phyloP scores from a whole-genome alignment of 2,329 filamentous ascomycete species.

The Cyanodermella asteris region DNA sequence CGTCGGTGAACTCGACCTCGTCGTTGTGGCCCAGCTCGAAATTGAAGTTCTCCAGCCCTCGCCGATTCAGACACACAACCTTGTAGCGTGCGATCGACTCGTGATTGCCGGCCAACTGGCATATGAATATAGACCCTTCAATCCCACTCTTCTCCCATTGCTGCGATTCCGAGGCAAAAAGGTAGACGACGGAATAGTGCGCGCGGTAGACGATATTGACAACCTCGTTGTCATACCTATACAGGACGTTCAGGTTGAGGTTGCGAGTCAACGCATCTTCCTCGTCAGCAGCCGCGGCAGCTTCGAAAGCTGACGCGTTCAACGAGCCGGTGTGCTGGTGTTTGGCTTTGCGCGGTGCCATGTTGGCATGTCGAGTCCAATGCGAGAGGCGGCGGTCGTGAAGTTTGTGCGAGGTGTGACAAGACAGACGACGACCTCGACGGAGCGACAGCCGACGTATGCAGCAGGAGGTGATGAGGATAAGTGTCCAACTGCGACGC shows the following conservation, averaged over 20 bases:
- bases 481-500: too few species aligned
- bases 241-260: constrained; percentile 69
- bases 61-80: constrained; percentile 52
- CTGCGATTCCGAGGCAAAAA: constrained; percentile 41
- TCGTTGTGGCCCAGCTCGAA: constrained; percentile 35
- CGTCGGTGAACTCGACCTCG: constrained; percentile 42
- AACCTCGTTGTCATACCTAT: constrained; percentile 57
- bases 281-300: too few species aligned
- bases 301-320: too few species aligned
- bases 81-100: constrained; percentile 26
- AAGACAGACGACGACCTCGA: too few species aligned
- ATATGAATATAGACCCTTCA: constrained; percentile 79
- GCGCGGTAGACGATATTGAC: constrained; percentile 55
- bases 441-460: too few species aligned
- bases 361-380: too few species aligned
- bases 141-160: constrained; percentile 70
- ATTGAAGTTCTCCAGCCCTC: constrained; percentile 47
- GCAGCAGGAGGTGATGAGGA: too few species aligned
- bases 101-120: constrained; percentile 30
- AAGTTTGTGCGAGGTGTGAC: too few species aligned
- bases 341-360: too few species aligned
- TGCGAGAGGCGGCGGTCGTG: too few species aligned
- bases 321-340: too few species aligned
- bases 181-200: constrained; percentile 70
- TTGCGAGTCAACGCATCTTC: too few species aligned